phyloP scores from a whole-genome alignment of 1,284 basidiomycete genomes.

The Apiotrichum siamense region DNA sequence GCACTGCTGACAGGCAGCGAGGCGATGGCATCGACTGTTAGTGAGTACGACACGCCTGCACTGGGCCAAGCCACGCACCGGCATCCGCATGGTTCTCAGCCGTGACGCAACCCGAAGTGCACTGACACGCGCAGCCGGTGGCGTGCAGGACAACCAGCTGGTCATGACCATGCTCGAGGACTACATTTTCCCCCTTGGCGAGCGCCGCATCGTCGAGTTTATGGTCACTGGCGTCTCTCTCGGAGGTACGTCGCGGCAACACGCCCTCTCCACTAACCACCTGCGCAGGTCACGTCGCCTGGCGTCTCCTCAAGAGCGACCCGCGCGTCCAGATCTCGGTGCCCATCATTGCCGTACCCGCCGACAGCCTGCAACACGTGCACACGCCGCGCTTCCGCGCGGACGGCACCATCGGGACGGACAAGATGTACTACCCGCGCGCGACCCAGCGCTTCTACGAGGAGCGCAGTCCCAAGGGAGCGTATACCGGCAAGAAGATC shows the following conservation, averaged over 20 bases:
- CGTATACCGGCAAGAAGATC: slow-evolving; percentile 62
- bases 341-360: slow-evolving; percentile 66
- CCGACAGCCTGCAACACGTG: slow-evolving; percentile 54
- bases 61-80: too few species aligned
- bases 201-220: slow-evolving; percentile 62
- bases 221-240: slow-evolving; percentile 54
- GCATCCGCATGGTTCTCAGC: too few species aligned
- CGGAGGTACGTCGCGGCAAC: slow-evolving; percentile 32
- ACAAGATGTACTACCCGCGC: slow-evolving; percentile 28
- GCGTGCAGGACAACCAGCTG: slow-evolving; percentile 61
- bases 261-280: too few species aligned
- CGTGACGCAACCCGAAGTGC: background rate
- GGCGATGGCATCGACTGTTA: slow-evolving; percentile 1
- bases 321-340: slow-evolving; percentile 65
- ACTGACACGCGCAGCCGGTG: slow-evolving; percentile 10
- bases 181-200: slow-evolving; percentile 68
- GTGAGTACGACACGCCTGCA: background rate
- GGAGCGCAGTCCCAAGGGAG: background rate
- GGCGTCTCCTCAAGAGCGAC: slow-evolving; percentile 47
- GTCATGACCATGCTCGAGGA: slow-evolving; percentile 73
- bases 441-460: slow-evolving; percentile 1
- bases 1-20: background rate
- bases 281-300: slow-evolving; percentile 6
- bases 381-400: slow-evolving; percentile 42
- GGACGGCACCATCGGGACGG: background rate